Percentiles rank a stretch among this genome's conserved stretches.
phyloP scores from a whole-genome alignment of 2,329 filamentous ascomycete genomes.

The Exophiala lecanii-corni region DNA sequence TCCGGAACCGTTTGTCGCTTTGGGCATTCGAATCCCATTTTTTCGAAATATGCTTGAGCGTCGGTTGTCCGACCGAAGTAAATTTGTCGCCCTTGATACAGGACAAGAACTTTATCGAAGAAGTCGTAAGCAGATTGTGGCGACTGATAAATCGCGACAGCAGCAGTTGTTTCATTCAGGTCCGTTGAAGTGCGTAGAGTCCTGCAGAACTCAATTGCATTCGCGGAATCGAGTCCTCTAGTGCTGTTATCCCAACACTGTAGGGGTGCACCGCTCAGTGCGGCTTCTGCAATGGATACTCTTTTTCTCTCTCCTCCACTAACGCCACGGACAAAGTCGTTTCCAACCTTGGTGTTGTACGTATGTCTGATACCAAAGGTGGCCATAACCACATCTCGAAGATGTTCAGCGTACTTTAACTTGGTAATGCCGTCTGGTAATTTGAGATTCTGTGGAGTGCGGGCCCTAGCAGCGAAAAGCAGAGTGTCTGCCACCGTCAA shows the following conservation, averaged over 20 bases:
- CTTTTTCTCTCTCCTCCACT: conserved; percentile 59
- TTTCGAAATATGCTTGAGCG: conserved; percentile 63
- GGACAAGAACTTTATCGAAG: conserved; percentile 70
- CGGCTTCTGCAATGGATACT: conserved; percentile 55
- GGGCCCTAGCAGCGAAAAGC: conserved; percentile 51
- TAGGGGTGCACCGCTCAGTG: conserved; percentile 42
- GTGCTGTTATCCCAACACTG: conserved; percentile 47
- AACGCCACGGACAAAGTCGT: conserved; percentile 59
- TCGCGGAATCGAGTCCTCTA: conserved; percentile 52
- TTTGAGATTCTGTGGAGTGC: conserved; percentile 41
- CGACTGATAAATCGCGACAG: conserved; percentile 56
- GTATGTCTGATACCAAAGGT: conserved; percentile 49
- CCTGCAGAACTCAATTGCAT: conserved; percentile 55
- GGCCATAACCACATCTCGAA: conserved; percentile 44
- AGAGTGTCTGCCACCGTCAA: conserved; percentile 74
- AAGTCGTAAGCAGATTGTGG: conserved; percentile 51
- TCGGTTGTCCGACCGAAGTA: conserved; percentile 63
- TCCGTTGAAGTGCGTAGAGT: conserved; percentile 49
- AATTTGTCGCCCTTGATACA: conserved; percentile 74
- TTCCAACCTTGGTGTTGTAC: conserved; percentile 44
- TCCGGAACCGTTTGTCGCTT: conserved; percentile 65
- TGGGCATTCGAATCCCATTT: conserved; percentile 65
- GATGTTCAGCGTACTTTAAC: conserved; percentile 39
- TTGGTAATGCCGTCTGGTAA: conserved; percentile 36
- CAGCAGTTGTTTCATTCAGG: conserved; percentile 45